phyloP scores from a whole-genome alignment of 148 eudicot species.

The Selenicereus undatus region DNA sequence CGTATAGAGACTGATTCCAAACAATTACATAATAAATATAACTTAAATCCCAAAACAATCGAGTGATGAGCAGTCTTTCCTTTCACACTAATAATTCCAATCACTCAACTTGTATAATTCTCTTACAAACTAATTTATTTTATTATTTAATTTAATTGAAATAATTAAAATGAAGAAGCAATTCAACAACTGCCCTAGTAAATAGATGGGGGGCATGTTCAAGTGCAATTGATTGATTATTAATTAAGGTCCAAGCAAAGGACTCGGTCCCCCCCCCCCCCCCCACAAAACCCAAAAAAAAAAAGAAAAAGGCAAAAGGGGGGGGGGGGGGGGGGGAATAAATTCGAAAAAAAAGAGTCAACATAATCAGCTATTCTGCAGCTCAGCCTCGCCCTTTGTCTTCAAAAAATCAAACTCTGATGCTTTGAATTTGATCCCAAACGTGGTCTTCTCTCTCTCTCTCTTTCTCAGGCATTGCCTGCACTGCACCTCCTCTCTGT shows the following conservation, averaged over 20 bases:
- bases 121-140: too few relatives aligned
- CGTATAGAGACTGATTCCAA: too few relatives aligned
- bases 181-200: neutral
- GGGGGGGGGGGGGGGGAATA: neutral
- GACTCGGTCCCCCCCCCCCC: neutral
- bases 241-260: neutral
- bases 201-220: neutral
- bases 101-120: neutral
- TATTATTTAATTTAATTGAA: too few relatives aligned
- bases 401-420: too few relatives aligned
- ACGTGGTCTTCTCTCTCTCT: constrained; percentile 2
- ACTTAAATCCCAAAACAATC: too few relatives aligned
- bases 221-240: neutral
- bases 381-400: neutral
- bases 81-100: neutral
- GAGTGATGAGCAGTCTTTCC: neutral
- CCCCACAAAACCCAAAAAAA: neutral
- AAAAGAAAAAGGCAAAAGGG: neutral
- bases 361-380: neutral
- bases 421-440: too few relatives aligned
- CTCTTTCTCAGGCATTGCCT: neutral
- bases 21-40: too few relatives aligned
- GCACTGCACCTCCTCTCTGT: neutral
- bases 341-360: neutral
- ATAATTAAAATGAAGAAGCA: too few relatives aligned